Conservation (phyloP, 202 grass and related monocot species). For the Zoysia matrella region DNA sequence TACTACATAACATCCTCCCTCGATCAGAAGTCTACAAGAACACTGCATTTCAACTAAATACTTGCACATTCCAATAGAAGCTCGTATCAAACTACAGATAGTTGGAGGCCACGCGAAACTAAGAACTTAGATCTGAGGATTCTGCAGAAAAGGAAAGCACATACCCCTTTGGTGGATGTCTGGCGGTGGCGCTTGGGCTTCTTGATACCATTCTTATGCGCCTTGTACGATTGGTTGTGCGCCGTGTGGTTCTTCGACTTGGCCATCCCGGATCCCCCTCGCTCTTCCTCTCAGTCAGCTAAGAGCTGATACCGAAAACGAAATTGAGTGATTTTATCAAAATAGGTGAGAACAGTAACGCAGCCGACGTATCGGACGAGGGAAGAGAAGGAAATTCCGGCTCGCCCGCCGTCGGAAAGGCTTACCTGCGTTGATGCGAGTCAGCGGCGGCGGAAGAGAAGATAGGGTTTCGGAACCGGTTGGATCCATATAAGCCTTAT, state of each 20-base stretch:
- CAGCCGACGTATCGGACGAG: neutral
- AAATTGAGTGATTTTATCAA: neutral
- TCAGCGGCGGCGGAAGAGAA: slow-evolving; percentile 19
- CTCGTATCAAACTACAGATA: neutral
- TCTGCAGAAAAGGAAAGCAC: neutral
- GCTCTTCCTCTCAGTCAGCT: neutral
- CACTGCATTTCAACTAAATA: neutral
- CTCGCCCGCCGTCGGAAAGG: too few species aligned
- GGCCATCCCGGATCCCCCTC: too few species aligned
- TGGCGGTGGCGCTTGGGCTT: too few species aligned
- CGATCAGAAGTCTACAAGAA: neutral
- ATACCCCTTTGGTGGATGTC: slow-evolving; percentile 93
- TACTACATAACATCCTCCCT: neutral
- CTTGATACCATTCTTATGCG: too few species aligned
- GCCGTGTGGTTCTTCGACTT: too few species aligned
- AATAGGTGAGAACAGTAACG: neutral
- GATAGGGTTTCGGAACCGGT: slow-evolving; percentile 43
- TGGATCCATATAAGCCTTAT: slow-evolving; percentile 13
- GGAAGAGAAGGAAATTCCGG: neutral
- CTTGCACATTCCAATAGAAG: neutral
- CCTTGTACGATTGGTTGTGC: too few species aligned
- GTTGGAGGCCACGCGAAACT: neutral
- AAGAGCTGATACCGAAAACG: neutral
- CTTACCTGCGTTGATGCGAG: slow-evolving; percentile 15
- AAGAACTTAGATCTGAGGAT: slow-evolving; percentile 20